Evolutionary conservation across 305 asterid genomes (phyloP).

Genomic region (Fraxinus sp.): DNA sequence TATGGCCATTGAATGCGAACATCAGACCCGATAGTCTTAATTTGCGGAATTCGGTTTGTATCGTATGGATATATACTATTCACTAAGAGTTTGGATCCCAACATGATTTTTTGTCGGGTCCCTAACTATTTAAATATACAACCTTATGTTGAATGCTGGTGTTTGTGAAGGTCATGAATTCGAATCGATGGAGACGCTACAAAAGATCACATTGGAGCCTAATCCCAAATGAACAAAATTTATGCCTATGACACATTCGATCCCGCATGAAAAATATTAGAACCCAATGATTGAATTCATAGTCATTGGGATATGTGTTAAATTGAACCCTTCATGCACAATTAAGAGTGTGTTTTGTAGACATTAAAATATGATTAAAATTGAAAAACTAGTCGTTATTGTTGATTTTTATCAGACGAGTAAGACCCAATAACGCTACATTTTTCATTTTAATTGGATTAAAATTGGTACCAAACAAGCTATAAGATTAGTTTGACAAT

Average conservation of each 20-base stretch:
- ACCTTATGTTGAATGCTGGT: no score
- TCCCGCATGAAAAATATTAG: background rate
- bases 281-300: background rate
- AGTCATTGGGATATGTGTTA: background rate
- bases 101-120: background rate
- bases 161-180: background rate
- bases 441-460: no score
- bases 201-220: background rate
- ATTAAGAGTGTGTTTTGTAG: no score
- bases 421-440: no score
- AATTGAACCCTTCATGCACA: background rate
- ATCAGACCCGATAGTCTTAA: background rate
- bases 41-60: background rate
- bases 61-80: no score
- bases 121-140: background rate
- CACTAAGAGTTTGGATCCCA: no score
- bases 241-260: background rate
- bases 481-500: background rate
- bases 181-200: background rate
- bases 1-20: background rate
- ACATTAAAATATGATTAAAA: no score
- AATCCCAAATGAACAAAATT: background rate
- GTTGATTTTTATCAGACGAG: no score
- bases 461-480: no score
- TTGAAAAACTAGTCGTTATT: no score